Conservation (phyloP, 2,329 filamentous ascomycete genomes). For the Alternaria brassicicola region DNA sequence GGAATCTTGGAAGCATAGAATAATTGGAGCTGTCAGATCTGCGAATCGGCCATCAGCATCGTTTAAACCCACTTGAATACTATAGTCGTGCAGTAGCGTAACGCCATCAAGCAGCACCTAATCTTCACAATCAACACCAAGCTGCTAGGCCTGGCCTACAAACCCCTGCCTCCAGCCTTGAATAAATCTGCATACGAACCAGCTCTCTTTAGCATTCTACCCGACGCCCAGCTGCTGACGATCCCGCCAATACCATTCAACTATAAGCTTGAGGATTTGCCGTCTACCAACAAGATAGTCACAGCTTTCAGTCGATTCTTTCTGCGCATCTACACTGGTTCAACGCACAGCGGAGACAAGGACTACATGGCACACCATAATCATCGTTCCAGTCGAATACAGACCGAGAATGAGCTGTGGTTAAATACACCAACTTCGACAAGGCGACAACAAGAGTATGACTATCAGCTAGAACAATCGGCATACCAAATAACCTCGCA, state of each 20-base stretch:
- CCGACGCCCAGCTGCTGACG: constrained; percentile 38
- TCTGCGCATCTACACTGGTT: constrained; percentile 20
- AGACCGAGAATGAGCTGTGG: constrained; percentile 40
- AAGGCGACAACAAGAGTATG: constrained; percentile 19
- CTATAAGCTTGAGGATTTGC: constrained; percentile 31
- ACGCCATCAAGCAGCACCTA: constrained; percentile 33
- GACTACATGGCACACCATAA: constrained; percentile 32
- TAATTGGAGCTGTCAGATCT: constrained; percentile 18
- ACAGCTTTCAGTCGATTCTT: constrained; percentile 27
- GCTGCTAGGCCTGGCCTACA: constrained; percentile 26
- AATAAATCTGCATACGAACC: constrained; percentile 28
- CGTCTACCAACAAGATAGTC: constrained; percentile 27
- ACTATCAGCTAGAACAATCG: constrained; percentile 23
- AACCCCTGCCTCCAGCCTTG: constrained; percentile 35
- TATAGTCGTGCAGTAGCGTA: constrained; percentile 41
- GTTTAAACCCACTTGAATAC: constrained; percentile 36
- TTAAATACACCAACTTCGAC: constrained; percentile 33
- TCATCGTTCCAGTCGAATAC: constrained; percentile 20
- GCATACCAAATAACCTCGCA: constrained; percentile 39
- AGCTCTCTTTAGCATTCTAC: constrained; percentile 40
- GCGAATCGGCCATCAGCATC: constrained; percentile 26
- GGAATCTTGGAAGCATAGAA: constrained; percentile 22
- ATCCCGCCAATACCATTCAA: constrained; percentile 31
- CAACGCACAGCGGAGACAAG: constrained; percentile 11
- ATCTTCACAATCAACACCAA: constrained; percentile 32